phyloP scores from a whole-genome alignment of 306 rosid species.

The Dalbergia cultrata region DNA sequence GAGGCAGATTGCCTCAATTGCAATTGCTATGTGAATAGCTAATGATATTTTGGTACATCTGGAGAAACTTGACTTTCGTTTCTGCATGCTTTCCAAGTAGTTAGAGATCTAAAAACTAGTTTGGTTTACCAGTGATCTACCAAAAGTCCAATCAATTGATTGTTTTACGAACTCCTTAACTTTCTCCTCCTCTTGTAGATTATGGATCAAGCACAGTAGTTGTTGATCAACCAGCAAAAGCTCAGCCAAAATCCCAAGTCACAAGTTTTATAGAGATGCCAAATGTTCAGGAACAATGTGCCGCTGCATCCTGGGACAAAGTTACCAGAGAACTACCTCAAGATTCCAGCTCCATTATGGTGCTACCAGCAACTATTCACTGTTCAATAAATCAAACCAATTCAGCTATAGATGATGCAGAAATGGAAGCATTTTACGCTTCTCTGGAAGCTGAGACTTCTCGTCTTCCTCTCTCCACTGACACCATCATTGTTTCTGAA shows the following conservation, averaged over 20 bases:
- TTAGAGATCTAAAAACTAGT: background rate
- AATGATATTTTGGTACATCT: background rate
- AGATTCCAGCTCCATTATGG: too few relatives aligned
- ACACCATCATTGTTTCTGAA: conserved; percentile 6
- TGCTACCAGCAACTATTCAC: too few relatives aligned
- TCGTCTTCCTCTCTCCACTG: background rate
- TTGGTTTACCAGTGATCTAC: background rate
- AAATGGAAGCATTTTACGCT: conserved; percentile 51
- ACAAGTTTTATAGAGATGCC: background rate
- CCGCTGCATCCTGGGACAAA: background rate
- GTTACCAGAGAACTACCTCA: too few relatives aligned
- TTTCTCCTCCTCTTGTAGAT: conserved; percentile 27
- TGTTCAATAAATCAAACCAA: background rate
- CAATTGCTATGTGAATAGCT: background rate
- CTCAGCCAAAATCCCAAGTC: conserved; percentile 13
- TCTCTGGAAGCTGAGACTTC: conserved; percentile 41
- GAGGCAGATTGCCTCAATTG: background rate
- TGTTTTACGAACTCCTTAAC: conserved; percentile 7
- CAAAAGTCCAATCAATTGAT: background rate
- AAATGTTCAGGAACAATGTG: background rate
- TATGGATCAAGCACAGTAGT: conserved; percentile 3
- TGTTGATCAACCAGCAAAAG: conserved; percentile 30
- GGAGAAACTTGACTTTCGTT: background rate
- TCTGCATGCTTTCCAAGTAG: background rate
- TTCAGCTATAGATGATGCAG: conserved; percentile 17